These are phyloP conservation scores for Ustilago lituana DNA, from an alignment of 1,284 basidiomycete genomes.

Conservation along the genomic window DNA sequence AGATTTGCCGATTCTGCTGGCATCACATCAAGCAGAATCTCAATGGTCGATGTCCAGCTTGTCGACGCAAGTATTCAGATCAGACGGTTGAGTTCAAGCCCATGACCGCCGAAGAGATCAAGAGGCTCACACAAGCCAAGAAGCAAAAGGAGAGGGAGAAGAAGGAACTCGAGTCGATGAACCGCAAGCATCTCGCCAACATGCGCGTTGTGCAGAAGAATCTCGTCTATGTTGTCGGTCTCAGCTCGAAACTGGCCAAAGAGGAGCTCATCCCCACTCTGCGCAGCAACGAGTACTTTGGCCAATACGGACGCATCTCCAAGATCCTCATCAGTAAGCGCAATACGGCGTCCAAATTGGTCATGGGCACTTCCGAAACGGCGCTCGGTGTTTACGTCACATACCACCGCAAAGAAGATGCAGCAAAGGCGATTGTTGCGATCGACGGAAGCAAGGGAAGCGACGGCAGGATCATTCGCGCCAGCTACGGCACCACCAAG, in stretches of 20 bases:
- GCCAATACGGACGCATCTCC: slow-evolving; percentile 97
- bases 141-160: slow-evolving; percentile 93
- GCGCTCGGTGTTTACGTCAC: slow-evolving; percentile 95
- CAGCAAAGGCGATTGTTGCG: slow-evolving; percentile 88
- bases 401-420: slow-evolving; percentile 93
- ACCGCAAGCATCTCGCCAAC: slow-evolving; percentile 87
- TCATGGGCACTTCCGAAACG: slow-evolving; percentile 72
- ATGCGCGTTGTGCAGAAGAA: slow-evolving; percentile 96
- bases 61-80: slow-evolving; percentile 91
- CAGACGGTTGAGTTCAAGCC: slow-evolving; percentile 94
- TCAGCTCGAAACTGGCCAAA: slow-evolving; percentile 87
- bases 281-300: slow-evolving; percentile 95
- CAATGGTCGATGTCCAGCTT: slow-evolving; percentile 96
- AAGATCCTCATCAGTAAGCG: slow-evolving; percentile 95
- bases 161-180: slow-evolving; percentile 90
- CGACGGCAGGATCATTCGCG: slow-evolving; percentile 73
- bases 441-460: slow-evolving; percentile 82
- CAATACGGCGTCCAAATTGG: slow-evolving; percentile 74
- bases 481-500: slow-evolving; percentile 95
- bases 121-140: slow-evolving; percentile 93
- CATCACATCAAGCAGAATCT: slow-evolving; percentile 97
- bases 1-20: slow-evolving; percentile 99
- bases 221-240: slow-evolving; percentile 94
- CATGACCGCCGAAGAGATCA: slow-evolving; percentile 93
- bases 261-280: slow-evolving; percentile 97